Base-by-base conservation (phyloP, 78 protist species). In the Dictyostelium firmibasis region DNA sequence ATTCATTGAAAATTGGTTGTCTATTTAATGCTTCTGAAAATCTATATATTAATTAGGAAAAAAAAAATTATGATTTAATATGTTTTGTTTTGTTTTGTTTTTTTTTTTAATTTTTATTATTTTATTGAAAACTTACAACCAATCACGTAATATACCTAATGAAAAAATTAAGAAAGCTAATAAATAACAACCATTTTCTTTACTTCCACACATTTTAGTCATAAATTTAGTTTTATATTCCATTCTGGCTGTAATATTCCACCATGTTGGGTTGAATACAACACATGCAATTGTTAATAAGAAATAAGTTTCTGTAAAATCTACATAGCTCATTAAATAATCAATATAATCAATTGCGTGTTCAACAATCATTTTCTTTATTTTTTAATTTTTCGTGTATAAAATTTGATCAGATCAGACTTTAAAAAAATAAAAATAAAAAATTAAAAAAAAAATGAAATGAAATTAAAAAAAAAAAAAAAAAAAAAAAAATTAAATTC, bases 171-270 rank as follows among this genome's bases (percentile, higher is more conserved):
- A 23, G 70, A 86, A 62, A 6, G 97, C 97, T 31, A 96, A 50
- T 57, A 85, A 31, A 83, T 96, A 96, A 67, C 97, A 96, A 11
- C 89, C 97, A 9, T 36, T 11, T 31, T 91, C 78, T 77, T 35
- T 35, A 20, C 33, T 25, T 20, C 97, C 97, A 35, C 75, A 43
- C 25, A 81, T 25, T n/a, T 43, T 60, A 10, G 97, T 91, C 27
- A 96, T 25, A 25, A 64, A 78, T 29, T 83, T 91, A 1, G 92
- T 84, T 13, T 76, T 53, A 79, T 91, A 84, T 82, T 96, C 97
- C 64, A 3, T 36, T 72, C 97, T 85, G 2, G 97, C 97, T 7
- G 74, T 33, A 70, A 76, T 75, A 75, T 96, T 96, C 97, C 97
- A 96, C 97, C 91, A 81, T 41, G 72, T 38, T 74, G 96, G 96